phyloP scores from a whole-genome alignment of 805 yeast species.

The Suhomyces vadensis region DNA sequence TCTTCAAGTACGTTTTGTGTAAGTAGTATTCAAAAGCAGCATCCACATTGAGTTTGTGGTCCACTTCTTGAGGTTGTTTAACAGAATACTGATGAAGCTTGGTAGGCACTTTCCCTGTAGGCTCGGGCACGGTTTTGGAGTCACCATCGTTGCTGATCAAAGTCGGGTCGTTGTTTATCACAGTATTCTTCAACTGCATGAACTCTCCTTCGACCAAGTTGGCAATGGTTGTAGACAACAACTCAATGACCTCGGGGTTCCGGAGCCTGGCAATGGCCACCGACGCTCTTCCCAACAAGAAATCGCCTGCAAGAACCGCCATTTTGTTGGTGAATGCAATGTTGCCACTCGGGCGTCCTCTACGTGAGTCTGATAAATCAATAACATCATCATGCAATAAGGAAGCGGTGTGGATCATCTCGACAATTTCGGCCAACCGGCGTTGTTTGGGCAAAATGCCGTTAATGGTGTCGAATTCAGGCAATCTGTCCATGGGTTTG shows the following conservation, averaged over 20 bases:
- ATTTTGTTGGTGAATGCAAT: constrained; percentile 93
- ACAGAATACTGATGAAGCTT: constrained; percentile 60
- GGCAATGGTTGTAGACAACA: constrained; percentile 93
- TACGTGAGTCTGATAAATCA: constrained; percentile 82
- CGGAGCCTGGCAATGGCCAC: constrained; percentile 90
- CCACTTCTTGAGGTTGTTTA: constrained; percentile 36
- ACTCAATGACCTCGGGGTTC: constrained; percentile 96
- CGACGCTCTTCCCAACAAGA: constrained; percentile 91
- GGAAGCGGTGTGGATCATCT: constrained; percentile 97
- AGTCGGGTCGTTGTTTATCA: constrained; percentile 47
- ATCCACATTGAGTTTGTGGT: constrained; percentile 65
- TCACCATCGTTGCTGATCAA: constrained; percentile 51
- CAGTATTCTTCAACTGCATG: constrained; percentile 96
- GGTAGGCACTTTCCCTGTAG: constrained; percentile 66
- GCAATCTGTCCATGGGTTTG: constrained; percentile 72
- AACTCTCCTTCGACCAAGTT: constrained; percentile 97
- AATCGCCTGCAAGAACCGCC: constrained; percentile 98
- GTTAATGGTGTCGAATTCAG: constrained; percentile 55
- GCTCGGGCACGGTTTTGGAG: constrained; percentile 47
- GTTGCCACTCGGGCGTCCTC: constrained; percentile 91
- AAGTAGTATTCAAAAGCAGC: constrained; percentile 95
- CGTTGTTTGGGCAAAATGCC: constrained; percentile 95
- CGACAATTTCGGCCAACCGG: constrained; percentile 94
- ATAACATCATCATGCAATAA: constrained; percentile 95
- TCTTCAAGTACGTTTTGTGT: constrained; percentile 92